phyloP scores from a whole-genome alignment of 2,329 filamentous ascomycete genomes.

The Akanthomyces uredinophilus region DNA sequence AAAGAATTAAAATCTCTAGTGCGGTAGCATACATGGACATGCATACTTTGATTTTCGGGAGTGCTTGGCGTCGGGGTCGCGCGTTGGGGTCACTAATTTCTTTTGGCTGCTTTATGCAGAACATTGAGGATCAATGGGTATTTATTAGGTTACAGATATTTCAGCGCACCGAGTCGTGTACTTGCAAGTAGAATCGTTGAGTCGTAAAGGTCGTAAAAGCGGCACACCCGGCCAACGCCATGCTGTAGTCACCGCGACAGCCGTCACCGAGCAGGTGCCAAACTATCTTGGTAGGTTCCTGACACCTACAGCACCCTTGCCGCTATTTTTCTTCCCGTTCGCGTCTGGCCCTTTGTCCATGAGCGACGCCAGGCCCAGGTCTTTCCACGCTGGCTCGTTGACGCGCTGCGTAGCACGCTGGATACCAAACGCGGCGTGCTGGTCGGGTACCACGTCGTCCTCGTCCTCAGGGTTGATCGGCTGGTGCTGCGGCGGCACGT shows the following conservation, averaged over 20 bases:
- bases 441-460: constrained; percentile 82
- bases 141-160: constrained; percentile 3
- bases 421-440: constrained; percentile 84
- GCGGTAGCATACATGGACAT: not conserved
- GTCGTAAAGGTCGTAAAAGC: not conserved
- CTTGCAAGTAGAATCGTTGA: not conserved
- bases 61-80: constrained; percentile 5
- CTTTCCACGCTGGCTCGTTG: constrained; percentile 71
- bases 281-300: constrained; percentile 22
- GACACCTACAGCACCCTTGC: constrained; percentile 14
- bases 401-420: constrained; percentile 69
- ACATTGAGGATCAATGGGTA: not conserved
- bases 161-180: not conserved
- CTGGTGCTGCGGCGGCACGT: constrained; percentile 73
- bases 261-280: too few species aligned
- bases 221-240: not conserved
- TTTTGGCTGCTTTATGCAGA: not conserved
- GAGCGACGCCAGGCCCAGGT: constrained; percentile 66
- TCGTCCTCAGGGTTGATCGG: constrained; percentile 84
- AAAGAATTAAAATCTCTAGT: constrained; percentile 37
- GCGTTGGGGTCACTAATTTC: not conserved
- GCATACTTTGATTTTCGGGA: constrained; percentile 2
- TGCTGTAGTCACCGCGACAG: not conserved
- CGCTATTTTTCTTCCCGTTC: constrained; percentile 16
- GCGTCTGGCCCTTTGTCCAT: constrained; percentile 56